Conservation (phyloP, 73 alveolate genomes). For the Paramecium primaurelia region DNA sequence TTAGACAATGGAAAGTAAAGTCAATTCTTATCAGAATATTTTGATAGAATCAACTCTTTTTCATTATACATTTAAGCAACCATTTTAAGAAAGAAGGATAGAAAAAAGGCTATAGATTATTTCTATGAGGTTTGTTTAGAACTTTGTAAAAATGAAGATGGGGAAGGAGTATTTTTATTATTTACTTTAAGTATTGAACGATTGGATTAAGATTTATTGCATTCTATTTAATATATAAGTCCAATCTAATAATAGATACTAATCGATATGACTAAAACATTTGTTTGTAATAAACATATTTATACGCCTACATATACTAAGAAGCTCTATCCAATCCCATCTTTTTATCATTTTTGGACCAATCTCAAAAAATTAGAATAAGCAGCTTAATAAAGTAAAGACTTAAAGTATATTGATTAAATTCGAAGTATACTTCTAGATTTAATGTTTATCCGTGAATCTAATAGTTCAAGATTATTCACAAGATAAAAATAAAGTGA, state of each 20-base stretch:
- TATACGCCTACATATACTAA: neutral
- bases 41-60: neutral
- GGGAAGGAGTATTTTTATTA: constrained; percentile 28
- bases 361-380: neutral
- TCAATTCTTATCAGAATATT: neutral
- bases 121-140: constrained; percentile 14
- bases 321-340: constrained; percentile 16
- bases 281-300: neutral
- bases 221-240: neutral
- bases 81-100: neutral
- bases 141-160: constrained; percentile 13
- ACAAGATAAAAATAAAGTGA: neutral
- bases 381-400: neutral
- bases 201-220: neutral
- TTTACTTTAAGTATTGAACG: neutral
- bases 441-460: neutral
- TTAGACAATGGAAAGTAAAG: neutral
- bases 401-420: neutral
- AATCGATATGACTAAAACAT: neutral
- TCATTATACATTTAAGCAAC: neutral
- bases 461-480: neutral
- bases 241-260: neutral
- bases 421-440: neutral
- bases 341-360: neutral
- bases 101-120: neutral